Percentiles rank a stretch among this genome's conserved stretches.
These are phyloP conservation scores for Sphagnurus paluster DNA, from an alignment of 1,284 basidiomycete species.

Conservation along the genomic window DNA sequence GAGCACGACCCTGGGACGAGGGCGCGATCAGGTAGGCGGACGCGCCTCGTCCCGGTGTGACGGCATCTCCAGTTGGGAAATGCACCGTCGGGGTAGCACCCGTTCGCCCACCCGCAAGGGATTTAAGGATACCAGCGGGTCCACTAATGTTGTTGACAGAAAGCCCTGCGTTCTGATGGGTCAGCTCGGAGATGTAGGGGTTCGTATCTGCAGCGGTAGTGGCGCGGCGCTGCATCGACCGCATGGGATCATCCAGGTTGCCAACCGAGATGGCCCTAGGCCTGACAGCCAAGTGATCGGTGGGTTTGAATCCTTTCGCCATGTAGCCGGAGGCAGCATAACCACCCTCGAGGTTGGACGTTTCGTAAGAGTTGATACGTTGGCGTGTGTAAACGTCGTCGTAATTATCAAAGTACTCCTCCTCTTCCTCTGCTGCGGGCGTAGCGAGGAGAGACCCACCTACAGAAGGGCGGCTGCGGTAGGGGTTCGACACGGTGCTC, in stretches of 20 bases:
- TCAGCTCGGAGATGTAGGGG: slow-evolving; percentile 59
- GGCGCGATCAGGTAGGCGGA: slow-evolving; percentile 71
- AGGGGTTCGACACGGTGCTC: slow-evolving; percentile 88
- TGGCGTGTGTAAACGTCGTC: slow-evolving; percentile 54
- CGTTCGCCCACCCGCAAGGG: slow-evolving; percentile 44
- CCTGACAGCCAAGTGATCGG: slow-evolving; percentile 67
- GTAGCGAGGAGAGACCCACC: slow-evolving; percentile 58
- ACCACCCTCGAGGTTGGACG: slow-evolving; percentile 45
- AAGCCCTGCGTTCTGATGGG: slow-evolving; percentile 39
- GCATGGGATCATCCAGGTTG: slow-evolving; percentile 79
- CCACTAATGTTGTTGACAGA: slow-evolving; percentile 36
- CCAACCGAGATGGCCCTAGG: slow-evolving; percentile 92
- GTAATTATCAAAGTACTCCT: slow-evolving; percentile 67
- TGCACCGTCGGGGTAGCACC: slow-evolving; percentile 62
- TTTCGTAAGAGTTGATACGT: slow-evolving; percentile 61
- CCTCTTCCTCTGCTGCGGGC: slow-evolving; percentile 67
- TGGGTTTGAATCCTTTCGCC: slow-evolving; percentile 71
- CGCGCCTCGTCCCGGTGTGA: slow-evolving; percentile 48
- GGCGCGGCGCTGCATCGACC: slow-evolving; percentile 62
- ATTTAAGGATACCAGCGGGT: slow-evolving; percentile 59
- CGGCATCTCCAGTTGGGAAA: slow-evolving; percentile 63
- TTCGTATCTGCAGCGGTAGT: slow-evolving; percentile 54
- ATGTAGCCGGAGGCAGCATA: slow-evolving; percentile 61
- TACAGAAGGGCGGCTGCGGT: slow-evolving; percentile 61
- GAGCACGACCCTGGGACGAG: slow-evolving; percentile 61